Conservation (phyloP, 2,329 filamentous ascomycete genomes). For the Clarireedia paspali region DNA sequence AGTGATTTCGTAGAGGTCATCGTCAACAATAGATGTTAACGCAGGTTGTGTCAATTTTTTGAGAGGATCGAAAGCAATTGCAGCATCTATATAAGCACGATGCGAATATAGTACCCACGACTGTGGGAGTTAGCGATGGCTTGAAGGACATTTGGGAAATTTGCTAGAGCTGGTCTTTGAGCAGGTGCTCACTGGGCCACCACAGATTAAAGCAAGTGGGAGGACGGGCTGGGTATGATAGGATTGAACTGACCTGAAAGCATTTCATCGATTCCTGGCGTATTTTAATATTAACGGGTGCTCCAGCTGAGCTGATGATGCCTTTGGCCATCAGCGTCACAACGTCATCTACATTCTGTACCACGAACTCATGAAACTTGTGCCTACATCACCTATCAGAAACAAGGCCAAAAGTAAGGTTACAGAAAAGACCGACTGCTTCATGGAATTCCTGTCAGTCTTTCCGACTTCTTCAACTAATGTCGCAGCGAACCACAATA, state of each 20-base stretch:
- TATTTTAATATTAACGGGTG: conserved; percentile 35
- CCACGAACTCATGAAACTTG: conserved; percentile 43
- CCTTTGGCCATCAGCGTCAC: conserved; percentile 38
- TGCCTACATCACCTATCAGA: conserved; percentile 23
- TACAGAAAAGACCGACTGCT: conserved; percentile 38
- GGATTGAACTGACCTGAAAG: conserved; percentile 42
- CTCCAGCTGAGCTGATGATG: conserved; percentile 30
- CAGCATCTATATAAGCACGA: conserved; percentile 49
- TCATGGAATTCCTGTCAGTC: conserved; percentile 53
- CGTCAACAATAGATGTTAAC: conserved; percentile 51
- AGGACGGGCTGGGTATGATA: background rate
- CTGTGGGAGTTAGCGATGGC: conserved; percentile 32
- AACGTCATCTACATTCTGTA: conserved; percentile 43
- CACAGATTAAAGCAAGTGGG: too few species aligned
- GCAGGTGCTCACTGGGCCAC: too few species aligned
- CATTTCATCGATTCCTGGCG: conserved; percentile 52
- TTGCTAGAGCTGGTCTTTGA: background rate
- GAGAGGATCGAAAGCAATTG: conserved; percentile 50
- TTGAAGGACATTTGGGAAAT: background rate
- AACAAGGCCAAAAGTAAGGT: background rate
- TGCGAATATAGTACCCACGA: conserved; percentile 71
- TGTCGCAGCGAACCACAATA: conserved; percentile 57
- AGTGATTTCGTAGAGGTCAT: conserved; percentile 50
- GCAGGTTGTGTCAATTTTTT: conserved; percentile 51
- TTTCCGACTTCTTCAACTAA: conserved; percentile 62